These are phyloP conservation scores for Zea mays DNA, from an alignment of 176 grass and related monocot species.

Conservation along the genomic window Zm-B73-REFERENCE-NAM-5.0 NC_050104.1:80483501-80484000, in stretches of 20 bases:
- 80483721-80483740: conserved; percentile 14
- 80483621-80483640: conserved; percentile 25
- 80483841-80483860: conserved; percentile 51
- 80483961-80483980: conserved; percentile 82
- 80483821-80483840: conserved; percentile 77
- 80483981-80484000: conserved; percentile 71
- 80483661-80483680: conserved; percentile 88
- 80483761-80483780: conserved; percentile 70
- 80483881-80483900: conserved; percentile 38
- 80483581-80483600: neutral
- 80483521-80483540: conserved; percentile 71
- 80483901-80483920: conserved; percentile 50
- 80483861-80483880: conserved; percentile 10
- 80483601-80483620: neutral
- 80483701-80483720: conserved; percentile 15
- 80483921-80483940: conserved; percentile 49
- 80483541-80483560: conserved; percentile 81
- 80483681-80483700: conserved; percentile 18
- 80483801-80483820: conserved; percentile 97
- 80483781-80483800: conserved; percentile 85
- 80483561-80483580: conserved; percentile 81
- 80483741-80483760: neutral
- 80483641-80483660: conserved; percentile 64
- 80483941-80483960: conserved; percentile 49
- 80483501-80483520: conserved; percentile 67